A percentile compares a stretch with the other conserved stretches of the same genome.
Conservation (phyloP, 2,329 filamentous ascomycete species). For the Penicillium sp. region DNA sequence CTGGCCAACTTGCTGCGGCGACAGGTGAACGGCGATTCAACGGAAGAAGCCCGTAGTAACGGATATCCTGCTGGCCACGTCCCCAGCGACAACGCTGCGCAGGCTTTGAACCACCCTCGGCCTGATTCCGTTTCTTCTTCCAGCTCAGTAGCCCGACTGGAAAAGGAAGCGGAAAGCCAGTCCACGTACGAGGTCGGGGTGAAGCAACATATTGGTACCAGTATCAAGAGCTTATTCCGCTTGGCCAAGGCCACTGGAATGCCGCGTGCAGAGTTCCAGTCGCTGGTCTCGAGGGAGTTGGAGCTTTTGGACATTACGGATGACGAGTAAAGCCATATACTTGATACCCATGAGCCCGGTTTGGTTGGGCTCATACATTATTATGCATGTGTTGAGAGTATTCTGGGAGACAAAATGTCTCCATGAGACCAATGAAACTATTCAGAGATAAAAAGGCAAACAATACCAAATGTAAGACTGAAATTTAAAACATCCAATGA, state of each 20-base stretch:
- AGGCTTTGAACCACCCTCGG: slow-evolving; percentile 44
- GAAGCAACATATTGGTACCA: slow-evolving; percentile 64
- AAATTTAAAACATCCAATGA: background rate
- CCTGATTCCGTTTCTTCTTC: slow-evolving; percentile 45
- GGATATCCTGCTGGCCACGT: slow-evolving; percentile 22
- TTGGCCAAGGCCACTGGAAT: slow-evolving; percentile 62
- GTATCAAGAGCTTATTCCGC: slow-evolving; percentile 64
- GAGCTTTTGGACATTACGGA: slow-evolving; percentile 60
- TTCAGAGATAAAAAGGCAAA: background rate
- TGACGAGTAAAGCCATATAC: slow-evolving; percentile 35
- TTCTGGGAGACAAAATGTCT: slow-evolving; percentile 4
- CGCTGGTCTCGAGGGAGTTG: slow-evolving; percentile 60
- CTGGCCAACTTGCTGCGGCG: slow-evolving; percentile 44
- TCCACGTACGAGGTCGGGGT: slow-evolving; percentile 61
- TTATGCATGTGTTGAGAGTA: slow-evolving; percentile 7
- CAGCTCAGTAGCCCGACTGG: slow-evolving; percentile 56
- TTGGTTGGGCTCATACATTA: slow-evolving; percentile 11
- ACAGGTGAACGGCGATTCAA: slow-evolving; percentile 33
- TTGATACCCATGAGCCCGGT: slow-evolving; percentile 25
- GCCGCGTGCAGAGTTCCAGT: slow-evolving; percentile 59
- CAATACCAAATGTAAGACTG: too few species aligned
- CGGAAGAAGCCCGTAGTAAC: slow-evolving; percentile 25
- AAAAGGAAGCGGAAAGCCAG: slow-evolving; percentile 53
- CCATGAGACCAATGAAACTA: background rate
- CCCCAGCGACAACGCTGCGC: slow-evolving; percentile 25